Evolutionary conservation across 768 basidiomycete species (phyloP), one percentile per base, ranked within the genome.

Genomic region (Russula griseocarnosa): DNA sequence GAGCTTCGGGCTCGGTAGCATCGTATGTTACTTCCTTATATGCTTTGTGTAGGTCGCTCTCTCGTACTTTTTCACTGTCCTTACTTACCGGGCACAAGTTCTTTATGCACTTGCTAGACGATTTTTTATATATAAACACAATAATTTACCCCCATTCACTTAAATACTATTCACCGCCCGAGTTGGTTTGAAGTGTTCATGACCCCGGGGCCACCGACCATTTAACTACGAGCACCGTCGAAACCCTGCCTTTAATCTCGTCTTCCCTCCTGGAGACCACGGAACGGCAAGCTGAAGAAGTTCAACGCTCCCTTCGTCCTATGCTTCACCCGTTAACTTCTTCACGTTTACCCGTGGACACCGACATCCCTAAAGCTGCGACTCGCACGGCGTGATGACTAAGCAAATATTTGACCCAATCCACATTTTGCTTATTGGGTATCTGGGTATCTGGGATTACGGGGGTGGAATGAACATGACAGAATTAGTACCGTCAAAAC

Each of bases 401-500:
- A 60, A 64, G 52, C 63, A 49, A n/a, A 24, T 22, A 46, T 22
- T 40, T 5, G 38, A 14, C 0, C 3, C 38, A 6, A 40, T 40
- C 36, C 38, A 16, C 38, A 40, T 40, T 16, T 5, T 6, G 38
- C 16, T 16, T 16, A 44, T n/a, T 42, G n/a, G n/a, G n/a, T n/a
- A n/a, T n/a, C n/a, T n/a, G n/a, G n/a, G n/a, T n/a, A 46, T 46
- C 11, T 46, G 44, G 44, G 1, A 38, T 14, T 36, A 42, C 30
- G 3, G 26, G 46, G 42, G 13, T 5, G 20, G 28, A 18, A 67
- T 61, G 63, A 52, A 52, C 30, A 49, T 56, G 14, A 38, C 44
- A 5, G 55, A 85, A 49, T 79, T 92, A 24, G 75, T 79, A 26
- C 83, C 91, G 2, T 92, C 92, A 3, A 83, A 83, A 62, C 82